Evolutionary conservation across 345 rosid species (phyloP).

Genomic region (Linum lewisii): DNA sequence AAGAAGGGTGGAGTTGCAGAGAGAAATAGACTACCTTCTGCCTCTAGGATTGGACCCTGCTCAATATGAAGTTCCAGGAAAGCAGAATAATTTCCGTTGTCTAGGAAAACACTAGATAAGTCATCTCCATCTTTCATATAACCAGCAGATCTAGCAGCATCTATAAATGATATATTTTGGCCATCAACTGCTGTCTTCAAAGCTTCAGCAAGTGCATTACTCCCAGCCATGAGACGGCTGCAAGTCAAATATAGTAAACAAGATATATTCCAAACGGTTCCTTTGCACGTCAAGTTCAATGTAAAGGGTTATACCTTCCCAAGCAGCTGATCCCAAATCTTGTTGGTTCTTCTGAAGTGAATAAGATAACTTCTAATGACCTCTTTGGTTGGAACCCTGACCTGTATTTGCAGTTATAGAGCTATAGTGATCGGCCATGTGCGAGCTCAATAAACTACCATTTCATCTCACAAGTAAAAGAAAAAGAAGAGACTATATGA

Average conservation of each 20-base stretch:
- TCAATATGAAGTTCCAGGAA: slow-evolving; percentile 92
- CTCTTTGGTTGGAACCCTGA: slow-evolving; percentile 80
- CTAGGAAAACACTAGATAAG: slow-evolving; percentile 49
- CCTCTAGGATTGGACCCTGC: slow-evolving; percentile 89
- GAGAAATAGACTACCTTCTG: slow-evolving; percentile 46
- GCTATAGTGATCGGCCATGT: neutral
- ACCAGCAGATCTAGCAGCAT: slow-evolving; percentile 81
- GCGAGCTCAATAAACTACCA: no score
- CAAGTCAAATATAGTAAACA: slow-evolving; percentile 13
- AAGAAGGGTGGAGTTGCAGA: neutral
- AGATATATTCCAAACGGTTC: neutral
- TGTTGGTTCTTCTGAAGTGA: slow-evolving; percentile 96
- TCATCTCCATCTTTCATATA: slow-evolving; percentile 50
- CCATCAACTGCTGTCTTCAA: slow-evolving; percentile 55
- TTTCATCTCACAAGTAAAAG: no score
- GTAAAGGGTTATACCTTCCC: slow-evolving; percentile 56
- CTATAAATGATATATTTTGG: slow-evolving; percentile 63
- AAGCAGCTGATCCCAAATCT: slow-evolving; percentile 89
- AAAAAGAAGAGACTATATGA: no score
- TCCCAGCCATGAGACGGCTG: slow-evolving; percentile 86
- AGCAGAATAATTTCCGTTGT: slow-evolving; percentile 64
- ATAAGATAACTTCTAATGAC: slow-evolving; percentile 70
- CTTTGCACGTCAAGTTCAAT: neutral
- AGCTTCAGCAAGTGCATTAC: slow-evolving; percentile 43
- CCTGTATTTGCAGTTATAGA: slow-evolving; percentile 25